Evolutionary conservation across 2,329 filamentous ascomycete species (phyloP).

Genomic region (Nakataea oryzae): DNA sequence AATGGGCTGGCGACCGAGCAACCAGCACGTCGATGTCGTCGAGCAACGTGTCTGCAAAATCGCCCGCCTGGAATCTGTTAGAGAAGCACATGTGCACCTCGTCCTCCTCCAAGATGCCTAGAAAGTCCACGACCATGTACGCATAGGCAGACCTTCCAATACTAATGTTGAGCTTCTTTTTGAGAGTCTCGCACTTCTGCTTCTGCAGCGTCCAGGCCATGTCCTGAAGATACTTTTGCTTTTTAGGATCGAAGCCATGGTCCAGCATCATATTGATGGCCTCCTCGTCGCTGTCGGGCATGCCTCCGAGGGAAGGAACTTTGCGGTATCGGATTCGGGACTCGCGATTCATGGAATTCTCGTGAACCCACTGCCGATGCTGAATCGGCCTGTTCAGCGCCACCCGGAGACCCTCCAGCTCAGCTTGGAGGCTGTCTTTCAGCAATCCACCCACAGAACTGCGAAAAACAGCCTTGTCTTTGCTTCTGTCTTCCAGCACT

Average conservation of each 20-base stretch:
- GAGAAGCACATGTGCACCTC: slow-evolving; percentile 63
- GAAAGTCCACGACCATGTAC: slow-evolving; percentile 61
- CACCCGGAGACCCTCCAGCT: slow-evolving; percentile 39
- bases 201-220: slow-evolving; percentile 35
- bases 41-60: slow-evolving; percentile 41
- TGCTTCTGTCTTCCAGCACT: slow-evolving; percentile 52
- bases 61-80: slow-evolving; percentile 47
- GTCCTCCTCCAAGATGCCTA: slow-evolving; percentile 45
- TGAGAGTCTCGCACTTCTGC: slow-evolving; percentile 40
- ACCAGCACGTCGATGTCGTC: slow-evolving; percentile 53
- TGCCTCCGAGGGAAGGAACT: slow-evolving; percentile 34
- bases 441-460: slow-evolving; percentile 38
- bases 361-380: slow-evolving; percentile 44
- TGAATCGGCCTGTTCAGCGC: slow-evolving; percentile 37
- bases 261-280: slow-evolving; percentile 43
- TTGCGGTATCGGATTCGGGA: slow-evolving; percentile 27
- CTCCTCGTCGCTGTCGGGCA: slow-evolving; percentile 41
- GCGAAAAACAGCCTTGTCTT: slow-evolving; percentile 31
- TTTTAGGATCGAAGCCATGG: slow-evolving; percentile 45
- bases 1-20: slow-evolving; percentile 58
- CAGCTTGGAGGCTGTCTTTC: slow-evolving; percentile 32
- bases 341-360: slow-evolving; percentile 21
- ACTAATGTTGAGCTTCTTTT: slow-evolving; percentile 47
- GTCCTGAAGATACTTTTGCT: slow-evolving; percentile 36
- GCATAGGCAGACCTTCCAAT: slow-evolving; percentile 51